Conservation (phyloP, 2,329 filamentous ascomycete species). For the Cladobotryum mycophilum region DNA sequence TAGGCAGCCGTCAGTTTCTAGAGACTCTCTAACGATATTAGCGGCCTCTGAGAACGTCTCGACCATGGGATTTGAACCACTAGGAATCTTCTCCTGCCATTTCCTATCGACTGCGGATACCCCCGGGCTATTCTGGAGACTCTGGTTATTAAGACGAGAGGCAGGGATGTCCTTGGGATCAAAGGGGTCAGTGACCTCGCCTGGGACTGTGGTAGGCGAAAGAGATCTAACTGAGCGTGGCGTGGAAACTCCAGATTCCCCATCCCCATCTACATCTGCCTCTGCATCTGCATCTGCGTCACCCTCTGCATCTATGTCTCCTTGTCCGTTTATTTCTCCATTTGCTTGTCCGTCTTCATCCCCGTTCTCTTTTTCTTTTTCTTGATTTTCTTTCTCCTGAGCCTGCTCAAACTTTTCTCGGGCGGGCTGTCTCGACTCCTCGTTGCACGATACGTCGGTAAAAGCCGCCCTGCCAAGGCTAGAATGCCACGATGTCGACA, state of each 20-base stretch:
- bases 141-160: neutral
- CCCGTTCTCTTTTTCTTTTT: neutral
- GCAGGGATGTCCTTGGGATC: neutral
- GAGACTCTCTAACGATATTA: slow-evolving; percentile 34
- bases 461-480: slow-evolving; percentile 5
- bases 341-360: neutral
- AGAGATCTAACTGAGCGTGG: neutral
- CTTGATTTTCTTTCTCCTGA: neutral
- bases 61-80: slow-evolving; percentile 7
- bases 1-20: slow-evolving; percentile 34
- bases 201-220: neutral
- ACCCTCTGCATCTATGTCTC: neutral
- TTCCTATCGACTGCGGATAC: slow-evolving; percentile 4
- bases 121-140: neutral
- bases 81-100: slow-evolving; percentile 7
- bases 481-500: slow-evolving; percentile 5
- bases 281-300: neutral
- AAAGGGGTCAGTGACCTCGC: neutral
- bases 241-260: neutral
- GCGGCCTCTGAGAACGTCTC: slow-evolving; percentile 29
- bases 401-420: neutral
- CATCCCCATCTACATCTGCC: too few species aligned
- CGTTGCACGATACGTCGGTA: neutral
- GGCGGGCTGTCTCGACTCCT: neutral
- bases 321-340: neutral